phyloP scores from a whole-genome alignment of 805 yeast genomes.

The Barnettozyma vustinii region DNA sequence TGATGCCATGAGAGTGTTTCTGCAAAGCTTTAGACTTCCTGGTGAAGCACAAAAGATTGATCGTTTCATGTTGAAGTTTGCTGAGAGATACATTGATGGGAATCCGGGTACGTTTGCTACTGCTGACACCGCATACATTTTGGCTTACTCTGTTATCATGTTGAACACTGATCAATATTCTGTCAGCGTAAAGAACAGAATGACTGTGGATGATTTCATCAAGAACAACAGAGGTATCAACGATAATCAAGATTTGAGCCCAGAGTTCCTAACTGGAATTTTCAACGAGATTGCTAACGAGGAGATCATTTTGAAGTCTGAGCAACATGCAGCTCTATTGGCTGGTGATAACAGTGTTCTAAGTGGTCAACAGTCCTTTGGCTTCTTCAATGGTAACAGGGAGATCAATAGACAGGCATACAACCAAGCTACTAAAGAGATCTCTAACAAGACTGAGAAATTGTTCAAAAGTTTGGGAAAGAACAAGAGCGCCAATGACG shows the following conservation, averaged over 20 bases:
- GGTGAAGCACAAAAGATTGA: constrained; percentile 99
- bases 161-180: constrained; percentile 94
- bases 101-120: constrained; percentile 85
- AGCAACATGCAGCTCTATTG: constrained; percentile 86
- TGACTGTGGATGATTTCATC: constrained; percentile 85
- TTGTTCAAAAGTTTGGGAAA: constrained; percentile 64
- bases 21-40: constrained; percentile 89
- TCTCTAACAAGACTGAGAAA: constrained; percentile 83
- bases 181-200: constrained; percentile 74
- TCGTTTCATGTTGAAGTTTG: constrained; percentile 94
- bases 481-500: constrained; percentile 35
- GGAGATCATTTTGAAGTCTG: constrained; percentile 88
- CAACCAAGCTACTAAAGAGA: constrained; percentile 86
- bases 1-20: constrained; percentile 76
- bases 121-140: constrained; percentile 90
- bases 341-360: constrained; percentile 45
- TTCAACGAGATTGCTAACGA: constrained; percentile 73
- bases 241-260: constrained; percentile 80
- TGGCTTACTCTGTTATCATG: constrained; percentile 89
- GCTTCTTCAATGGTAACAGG: constrained; percentile 56
- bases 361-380: constrained; percentile 36
- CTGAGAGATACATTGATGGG: constrained; percentile 83
- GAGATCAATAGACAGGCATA: constrained; percentile 80
- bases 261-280: constrained; percentile 61
- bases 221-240: constrained; percentile 88